These are phyloP conservation scores for Cerioporus squamosus DNA, from an alignment of 1,284 basidiomycete genomes.

Conservation along the genomic window DNA sequence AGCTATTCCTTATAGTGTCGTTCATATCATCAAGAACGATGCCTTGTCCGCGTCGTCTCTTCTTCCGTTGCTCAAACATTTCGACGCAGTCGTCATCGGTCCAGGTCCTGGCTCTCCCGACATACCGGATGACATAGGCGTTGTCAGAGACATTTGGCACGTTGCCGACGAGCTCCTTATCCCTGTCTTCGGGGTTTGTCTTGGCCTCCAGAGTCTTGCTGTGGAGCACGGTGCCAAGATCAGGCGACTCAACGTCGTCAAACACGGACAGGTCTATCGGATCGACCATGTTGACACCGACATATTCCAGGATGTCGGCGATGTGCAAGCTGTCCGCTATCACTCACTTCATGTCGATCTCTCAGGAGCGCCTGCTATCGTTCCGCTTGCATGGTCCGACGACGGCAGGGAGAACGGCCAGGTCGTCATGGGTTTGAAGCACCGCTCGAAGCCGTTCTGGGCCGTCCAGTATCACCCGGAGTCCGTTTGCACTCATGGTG, in stretches of 20 bases:
- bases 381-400: conserved; percentile 69
- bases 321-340: conserved; percentile 83
- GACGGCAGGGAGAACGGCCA: conserved; percentile 67
- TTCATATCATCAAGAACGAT: conserved; percentile 79
- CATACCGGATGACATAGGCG: conserved; percentile 62
- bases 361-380: conserved; percentile 47
- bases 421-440: conserved; percentile 74
- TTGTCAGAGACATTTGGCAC: conserved; percentile 71
- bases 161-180: conserved; percentile 54
- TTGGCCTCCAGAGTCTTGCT: conserved; percentile 91
- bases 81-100: conserved; percentile 74
- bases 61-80: conserved; percentile 54
- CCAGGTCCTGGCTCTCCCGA: conserved; percentile 85
- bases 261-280: conserved; percentile 82
- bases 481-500: conserved; percentile 68
- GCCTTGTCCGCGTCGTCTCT: conserved; percentile 54
- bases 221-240: conserved; percentile 75
- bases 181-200: conserved; percentile 88
- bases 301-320: conserved; percentile 65
- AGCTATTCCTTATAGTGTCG: conserved; percentile 58
- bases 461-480: conserved; percentile 98
- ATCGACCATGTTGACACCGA: conserved; percentile 61
- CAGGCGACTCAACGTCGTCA: conserved; percentile 59
- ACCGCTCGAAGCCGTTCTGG: conserved; percentile 78
- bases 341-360: conserved; percentile 73